Evolutionary conservation across 2,329 filamentous ascomycete species (phyloP).

Genomic region (Phaeosphaeria sp.): DNA sequence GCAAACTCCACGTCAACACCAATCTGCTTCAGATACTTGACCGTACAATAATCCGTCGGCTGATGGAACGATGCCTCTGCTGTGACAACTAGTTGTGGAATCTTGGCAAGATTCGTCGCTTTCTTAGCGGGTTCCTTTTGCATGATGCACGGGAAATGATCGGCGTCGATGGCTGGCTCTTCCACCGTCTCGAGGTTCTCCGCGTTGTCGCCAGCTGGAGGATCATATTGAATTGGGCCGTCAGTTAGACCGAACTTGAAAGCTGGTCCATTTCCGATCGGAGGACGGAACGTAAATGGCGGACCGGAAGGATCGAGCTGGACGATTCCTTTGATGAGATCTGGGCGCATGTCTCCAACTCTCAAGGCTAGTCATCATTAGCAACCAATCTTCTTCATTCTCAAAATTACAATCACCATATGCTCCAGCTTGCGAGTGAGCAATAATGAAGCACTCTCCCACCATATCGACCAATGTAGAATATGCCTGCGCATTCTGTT

Average conservation of each 20-base stretch:
- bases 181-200: slow-evolving; percentile 27
- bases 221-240: slow-evolving; percentile 42
- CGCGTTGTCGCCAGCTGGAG: slow-evolving; percentile 32
- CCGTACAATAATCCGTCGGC: slow-evolving; percentile 63
- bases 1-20: slow-evolving; percentile 32
- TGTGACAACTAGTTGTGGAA: slow-evolving; percentile 60
- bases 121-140: slow-evolving; percentile 51
- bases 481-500: slow-evolving; percentile 48
- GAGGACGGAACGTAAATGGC: slow-evolving; percentile 44
- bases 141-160: slow-evolving; percentile 47
- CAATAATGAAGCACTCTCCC: slow-evolving; percentile 55
- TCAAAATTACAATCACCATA: slow-evolving; percentile 32
- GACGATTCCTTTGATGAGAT: slow-evolving; percentile 58
- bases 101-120: slow-evolving; percentile 57
- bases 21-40: slow-evolving; percentile 58
- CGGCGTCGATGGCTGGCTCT: slow-evolving; percentile 28
- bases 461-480: slow-evolving; percentile 53
- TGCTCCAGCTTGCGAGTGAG: slow-evolving; percentile 58
- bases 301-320: slow-evolving; percentile 63
- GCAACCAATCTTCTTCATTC: too few relatives aligned
- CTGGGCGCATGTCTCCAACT: slow-evolving; percentile 57
- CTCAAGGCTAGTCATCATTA: slow-evolving; percentile 43
- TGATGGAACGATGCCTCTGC: slow-evolving; percentile 62
- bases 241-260: slow-evolving; percentile 43
- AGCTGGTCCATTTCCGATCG: slow-evolving; percentile 20